phyloP scores from a whole-genome alignment of 768 basidiomycete species.

The Termitomyces sp. region DNA sequence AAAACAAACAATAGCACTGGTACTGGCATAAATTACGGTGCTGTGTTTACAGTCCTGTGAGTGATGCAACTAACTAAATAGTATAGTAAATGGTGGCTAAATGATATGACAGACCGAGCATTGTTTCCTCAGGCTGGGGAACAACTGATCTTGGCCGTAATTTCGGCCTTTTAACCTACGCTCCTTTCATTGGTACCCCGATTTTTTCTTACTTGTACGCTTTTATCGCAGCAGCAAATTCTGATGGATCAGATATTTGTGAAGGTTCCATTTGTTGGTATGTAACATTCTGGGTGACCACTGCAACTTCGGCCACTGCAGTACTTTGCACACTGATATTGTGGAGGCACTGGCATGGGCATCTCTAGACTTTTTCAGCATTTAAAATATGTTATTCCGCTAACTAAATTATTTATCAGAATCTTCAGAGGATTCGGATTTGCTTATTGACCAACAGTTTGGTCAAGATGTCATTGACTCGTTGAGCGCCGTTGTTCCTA shows the following conservation, averaged over 20 bases:
- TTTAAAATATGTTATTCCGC: not conserved
- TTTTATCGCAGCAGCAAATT: constrained; percentile 50
- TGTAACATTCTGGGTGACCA: constrained; percentile 54
- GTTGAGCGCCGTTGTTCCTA: constrained; percentile 76
- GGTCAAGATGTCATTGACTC: constrained; percentile 93
- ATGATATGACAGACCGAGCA: constrained; percentile 48
- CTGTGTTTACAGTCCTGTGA: constrained; percentile 65
- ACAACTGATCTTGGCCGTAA: constrained; percentile 65
- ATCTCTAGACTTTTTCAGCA: no score
- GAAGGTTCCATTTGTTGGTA: constrained; percentile 59
- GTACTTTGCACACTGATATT: constrained; percentile 39
- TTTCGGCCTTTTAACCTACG: constrained; percentile 69
- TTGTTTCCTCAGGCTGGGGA: constrained; percentile 72
- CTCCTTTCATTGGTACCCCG: constrained; percentile 71
- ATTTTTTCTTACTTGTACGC: constrained; percentile 79
- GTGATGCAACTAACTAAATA: constrained; percentile 18
- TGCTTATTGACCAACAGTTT: constrained; percentile 59
- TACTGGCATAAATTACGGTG: constrained; percentile 65
- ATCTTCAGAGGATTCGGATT: constrained; percentile 53
- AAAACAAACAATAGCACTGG: constrained; percentile 39
- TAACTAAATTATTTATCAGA: constrained; percentile 26
- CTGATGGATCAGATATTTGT: constrained; percentile 41
- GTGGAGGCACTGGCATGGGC: constrained; percentile 60
- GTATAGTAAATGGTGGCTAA: not conserved
- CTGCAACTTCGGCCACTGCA: constrained; percentile 37